Conservation (phyloP, 1,284 basidiomycete species). For the Anthracocystis walkeri region DNA sequence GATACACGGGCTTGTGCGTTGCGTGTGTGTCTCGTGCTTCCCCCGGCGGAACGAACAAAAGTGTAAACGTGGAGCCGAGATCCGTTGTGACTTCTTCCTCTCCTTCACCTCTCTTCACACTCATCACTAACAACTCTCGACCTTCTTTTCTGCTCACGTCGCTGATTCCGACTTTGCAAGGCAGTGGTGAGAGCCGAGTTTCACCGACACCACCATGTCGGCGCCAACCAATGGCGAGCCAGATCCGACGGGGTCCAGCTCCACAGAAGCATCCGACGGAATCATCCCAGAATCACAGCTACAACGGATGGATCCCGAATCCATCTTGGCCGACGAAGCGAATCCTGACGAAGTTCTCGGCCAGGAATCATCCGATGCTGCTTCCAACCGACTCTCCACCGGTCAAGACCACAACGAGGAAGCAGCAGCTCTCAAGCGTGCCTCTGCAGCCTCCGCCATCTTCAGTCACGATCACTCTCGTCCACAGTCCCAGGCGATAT, state of each 20-base stretch:
- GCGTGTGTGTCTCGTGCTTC: conserved; percentile 1
- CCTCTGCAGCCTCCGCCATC: conserved; percentile 47
- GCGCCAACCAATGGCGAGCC: conserved; percentile 20
- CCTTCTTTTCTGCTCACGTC: not conserved
- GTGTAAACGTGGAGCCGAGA: conserved; percentile 7
- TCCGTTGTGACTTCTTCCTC: not conserved
- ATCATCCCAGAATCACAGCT: conserved; percentile 36
- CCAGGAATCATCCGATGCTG: conserved; percentile 50
- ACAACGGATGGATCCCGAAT: conserved; percentile 53
- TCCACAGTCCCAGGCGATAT: conserved; percentile 10
- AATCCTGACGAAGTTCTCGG: conserved; percentile 57
- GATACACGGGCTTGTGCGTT: too few species aligned
- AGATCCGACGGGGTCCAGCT: conserved; percentile 5
- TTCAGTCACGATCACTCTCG: conserved; percentile 33
- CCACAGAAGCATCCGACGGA: conserved; percentile 9
- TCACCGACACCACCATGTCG: conserved; percentile 27
- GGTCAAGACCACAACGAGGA: conserved; percentile 4
- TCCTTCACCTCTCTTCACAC: conserved; percentile 3
- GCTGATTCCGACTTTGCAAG: conserved; percentile 5
- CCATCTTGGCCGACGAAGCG: conserved; percentile 62
- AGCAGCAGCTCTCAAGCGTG: conserved; percentile 24
- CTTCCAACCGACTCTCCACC: conserved; percentile 3
- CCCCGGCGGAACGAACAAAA: not conserved
- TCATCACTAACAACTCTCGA: not conserved
- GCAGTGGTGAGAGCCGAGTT: conserved; percentile 1